Percentiles rank a stretch among this genome's conserved stretches.
phyloP scores from a whole-genome alignment of 1,284 basidiomycete genomes.

The Tilletia indica region DNA sequence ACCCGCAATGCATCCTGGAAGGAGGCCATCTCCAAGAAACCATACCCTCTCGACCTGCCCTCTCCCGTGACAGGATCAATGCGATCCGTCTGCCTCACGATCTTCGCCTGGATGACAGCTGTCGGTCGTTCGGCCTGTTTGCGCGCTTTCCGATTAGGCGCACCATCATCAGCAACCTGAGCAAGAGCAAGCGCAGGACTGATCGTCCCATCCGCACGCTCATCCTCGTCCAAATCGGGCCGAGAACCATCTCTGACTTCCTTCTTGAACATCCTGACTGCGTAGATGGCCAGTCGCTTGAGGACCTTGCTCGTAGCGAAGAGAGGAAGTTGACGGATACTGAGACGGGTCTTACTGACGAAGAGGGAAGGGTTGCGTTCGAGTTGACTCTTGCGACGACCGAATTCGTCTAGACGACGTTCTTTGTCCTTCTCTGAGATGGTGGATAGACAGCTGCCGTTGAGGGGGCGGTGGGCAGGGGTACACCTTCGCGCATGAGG shows the following conservation, averaged over 20 bases:
- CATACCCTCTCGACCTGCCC: constrained; percentile 87
- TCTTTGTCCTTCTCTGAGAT: constrained; percentile 44
- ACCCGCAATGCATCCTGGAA: constrained; percentile 89
- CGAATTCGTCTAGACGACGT: constrained; percentile 44
- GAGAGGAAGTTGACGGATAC: constrained; percentile 84
- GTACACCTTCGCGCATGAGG: constrained; percentile 77
- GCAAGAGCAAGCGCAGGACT: neutral
- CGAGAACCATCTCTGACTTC: constrained; percentile 73
- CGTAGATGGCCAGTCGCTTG: constrained; percentile 80
- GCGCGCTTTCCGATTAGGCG: constrained; percentile 52
- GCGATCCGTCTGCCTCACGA: constrained; percentile 80
- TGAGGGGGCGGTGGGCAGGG: constrained; percentile 45
- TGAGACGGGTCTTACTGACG: constrained; percentile 88
- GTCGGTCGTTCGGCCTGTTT: constrained; percentile 62
- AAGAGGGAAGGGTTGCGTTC: constrained; percentile 86
- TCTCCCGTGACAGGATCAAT: constrained; percentile 82
- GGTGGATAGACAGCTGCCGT: constrained; percentile 63
- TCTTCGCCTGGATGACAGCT: constrained; percentile 75
- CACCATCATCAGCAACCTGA: constrained; percentile 32
- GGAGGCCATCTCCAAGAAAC: constrained; percentile 84
- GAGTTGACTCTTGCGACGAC: constrained; percentile 56
- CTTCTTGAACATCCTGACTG: constrained; percentile 72
- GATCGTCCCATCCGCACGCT: constrained; percentile 63
- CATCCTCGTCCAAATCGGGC: constrained; percentile 69
- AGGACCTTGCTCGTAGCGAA: constrained; percentile 85